Conservation (phyloP, 2,329 filamentous ascomycete genomes). For the Alternaria infectoria region DNA sequence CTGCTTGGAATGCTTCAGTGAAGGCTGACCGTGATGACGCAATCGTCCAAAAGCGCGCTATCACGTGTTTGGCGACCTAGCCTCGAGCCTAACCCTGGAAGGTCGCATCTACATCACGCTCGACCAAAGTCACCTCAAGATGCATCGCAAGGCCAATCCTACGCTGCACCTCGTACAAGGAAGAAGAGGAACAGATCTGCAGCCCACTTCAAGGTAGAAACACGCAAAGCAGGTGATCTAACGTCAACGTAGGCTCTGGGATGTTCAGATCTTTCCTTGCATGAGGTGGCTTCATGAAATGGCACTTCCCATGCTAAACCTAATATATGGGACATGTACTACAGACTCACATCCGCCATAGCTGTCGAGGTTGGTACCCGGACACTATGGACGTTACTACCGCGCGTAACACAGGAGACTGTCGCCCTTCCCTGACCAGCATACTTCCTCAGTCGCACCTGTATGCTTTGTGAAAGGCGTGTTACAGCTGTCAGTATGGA, state of each 20-base stretch:
- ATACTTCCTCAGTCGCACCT: background rate
- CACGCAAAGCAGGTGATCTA: background rate
- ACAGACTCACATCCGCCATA: background rate
- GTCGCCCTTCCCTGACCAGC: background rate
- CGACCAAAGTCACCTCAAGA: background rate
- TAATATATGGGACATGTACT: background rate
- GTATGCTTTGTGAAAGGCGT: background rate
- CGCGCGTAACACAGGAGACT: background rate
- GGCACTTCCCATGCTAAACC: background rate
- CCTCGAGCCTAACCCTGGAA: background rate
- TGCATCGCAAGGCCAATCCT: background rate
- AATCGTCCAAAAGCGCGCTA: conserved; percentile 12
- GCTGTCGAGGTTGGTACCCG: background rate
- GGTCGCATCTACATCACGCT: background rate
- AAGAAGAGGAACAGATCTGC: background rate
- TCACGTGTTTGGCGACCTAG: conserved; percentile 13
- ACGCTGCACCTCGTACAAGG: background rate
- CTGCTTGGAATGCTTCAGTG: background rate
- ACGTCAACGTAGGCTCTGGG: background rate
- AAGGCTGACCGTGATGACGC: conserved; percentile 8
- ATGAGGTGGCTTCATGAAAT: background rate
- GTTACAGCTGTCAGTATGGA: background rate
- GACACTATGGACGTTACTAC: background rate
- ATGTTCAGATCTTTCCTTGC: background rate
- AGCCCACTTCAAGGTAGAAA: background rate